Conservation (phyloP, 2,329 filamentous ascomycete genomes). For the Lasiodiplodia gonubiensis region DNA sequence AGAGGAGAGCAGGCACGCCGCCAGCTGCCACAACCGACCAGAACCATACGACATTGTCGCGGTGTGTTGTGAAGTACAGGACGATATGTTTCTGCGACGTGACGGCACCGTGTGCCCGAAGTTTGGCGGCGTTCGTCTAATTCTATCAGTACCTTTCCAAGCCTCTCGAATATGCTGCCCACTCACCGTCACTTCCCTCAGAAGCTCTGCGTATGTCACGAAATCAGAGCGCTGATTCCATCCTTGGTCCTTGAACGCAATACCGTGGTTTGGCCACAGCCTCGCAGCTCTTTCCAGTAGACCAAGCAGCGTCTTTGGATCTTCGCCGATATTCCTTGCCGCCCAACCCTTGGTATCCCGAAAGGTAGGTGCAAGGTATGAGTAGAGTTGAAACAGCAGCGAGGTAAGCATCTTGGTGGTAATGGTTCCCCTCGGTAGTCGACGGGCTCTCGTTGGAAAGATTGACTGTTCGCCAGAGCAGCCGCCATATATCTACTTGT, state of each 20-base stretch:
- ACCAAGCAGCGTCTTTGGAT: constrained; percentile 22
- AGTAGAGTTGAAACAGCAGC: constrained; percentile 1
- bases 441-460: neutral
- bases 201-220: constrained; percentile 19
- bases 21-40: constrained; percentile 24
- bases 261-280: constrained; percentile 19
- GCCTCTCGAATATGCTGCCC: too few species aligned
- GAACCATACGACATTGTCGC: constrained; percentile 26
- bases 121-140: constrained; percentile 24
- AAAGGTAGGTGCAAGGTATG: neutral
- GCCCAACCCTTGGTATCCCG: neutral
- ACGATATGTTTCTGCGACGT: constrained; percentile 1
- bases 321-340: neutral
- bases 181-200: constrained; percentile 22
- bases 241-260: constrained; percentile 23
- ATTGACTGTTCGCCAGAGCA: neutral
- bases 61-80: constrained; percentile 27
- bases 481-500: constrained; percentile 3
- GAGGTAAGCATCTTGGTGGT: constrained; percentile 3
- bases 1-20: constrained; percentile 24
- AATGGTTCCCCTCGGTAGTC: neutral
- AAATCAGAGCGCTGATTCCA: constrained; percentile 18
- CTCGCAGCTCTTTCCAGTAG: constrained; percentile 22
- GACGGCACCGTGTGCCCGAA: constrained; percentile 2
- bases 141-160: neutral